phyloP scores from a whole-genome alignment of 345 rosid species.

The Hypericum perforatum region DNA sequence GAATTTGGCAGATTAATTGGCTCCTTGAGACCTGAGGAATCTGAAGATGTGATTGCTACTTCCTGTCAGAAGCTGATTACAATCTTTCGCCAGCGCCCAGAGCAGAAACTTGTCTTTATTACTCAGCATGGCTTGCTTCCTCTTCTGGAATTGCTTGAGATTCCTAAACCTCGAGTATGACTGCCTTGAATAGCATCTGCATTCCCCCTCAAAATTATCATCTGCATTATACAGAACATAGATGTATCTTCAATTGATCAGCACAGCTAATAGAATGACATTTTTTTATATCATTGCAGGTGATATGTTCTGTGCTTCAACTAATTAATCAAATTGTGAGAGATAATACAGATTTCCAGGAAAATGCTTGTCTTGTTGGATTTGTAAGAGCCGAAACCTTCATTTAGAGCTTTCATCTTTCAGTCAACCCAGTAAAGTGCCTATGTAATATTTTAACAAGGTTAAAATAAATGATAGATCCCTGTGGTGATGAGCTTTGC shows the following conservation, averaged over 20 bases:
- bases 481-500: constrained; percentile 77
- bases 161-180: constrained; percentile 75
- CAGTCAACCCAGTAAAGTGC: too few relatives aligned
- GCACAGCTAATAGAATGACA: constrained; percentile 4
- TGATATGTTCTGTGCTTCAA: constrained; percentile 78
- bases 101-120: constrained; percentile 72
- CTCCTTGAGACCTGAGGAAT: constrained; percentile 63
- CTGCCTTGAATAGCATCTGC: constrained; percentile 10
- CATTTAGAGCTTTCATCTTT: neutral
- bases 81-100: constrained; percentile 84
- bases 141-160: constrained; percentile 76
- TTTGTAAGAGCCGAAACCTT: constrained; percentile 12
- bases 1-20: constrained; percentile 84
- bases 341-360: constrained; percentile 81
- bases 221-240: neutral
- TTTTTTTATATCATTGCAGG: constrained; percentile 40
- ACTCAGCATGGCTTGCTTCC: constrained; percentile 94
- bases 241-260: too few relatives aligned
- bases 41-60: constrained; percentile 87
- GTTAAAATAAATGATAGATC: constrained; percentile 37
- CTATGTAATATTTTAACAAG: too few relatives aligned
- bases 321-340: constrained; percentile 71
- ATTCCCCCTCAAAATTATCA: neutral
- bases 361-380: constrained; percentile 98
- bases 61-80: constrained; percentile 69